Evolutionary conservation across 1,139 yeast genomes (phyloP), one percentile per base, ranked within the genome.

Genomic region (Yarrowia galli): DNA sequence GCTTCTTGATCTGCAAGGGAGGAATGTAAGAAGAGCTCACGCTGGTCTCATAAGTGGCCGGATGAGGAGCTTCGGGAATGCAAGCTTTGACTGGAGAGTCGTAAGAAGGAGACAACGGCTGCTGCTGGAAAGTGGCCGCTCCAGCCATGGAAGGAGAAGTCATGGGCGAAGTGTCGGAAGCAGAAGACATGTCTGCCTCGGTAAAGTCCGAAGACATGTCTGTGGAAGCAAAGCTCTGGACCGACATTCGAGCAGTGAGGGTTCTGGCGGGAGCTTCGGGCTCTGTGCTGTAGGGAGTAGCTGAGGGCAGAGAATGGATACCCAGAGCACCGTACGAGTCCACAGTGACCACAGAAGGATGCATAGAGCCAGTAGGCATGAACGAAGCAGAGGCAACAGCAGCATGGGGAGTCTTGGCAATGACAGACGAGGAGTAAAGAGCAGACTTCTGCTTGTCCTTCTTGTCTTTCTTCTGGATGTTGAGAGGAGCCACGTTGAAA

Each of bases 171-270:
- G 64, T 18, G 46, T 58, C 64, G 7, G 64, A 58, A 1, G 64
- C 64, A 28, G 64, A 58, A 43, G 64, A 58, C 51, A 58, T 28
- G 10, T 58, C 64, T 3, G 20, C 64, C 42, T 58, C 64, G 23
- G 51, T 58, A 7, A 58, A 58, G 51, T 58, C 64, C 4, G 64
- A 58, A 1, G 64, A 58, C 64, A 58, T 58, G 64, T 58, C 64
- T 43, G 64, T 58, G 6, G 64, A 58, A 9, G 51, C 64, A 58
- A 58, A 43, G 51, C 64, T 58, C 51, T 58, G 64, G 40, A 58
- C 40, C 10, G 64, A 58, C 49, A 58, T 42, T 18, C 64, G 18
- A 5, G 64, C 51, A 16, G 51, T 43, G 36, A 58, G 51, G 4
- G 49, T 42, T 25, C 51, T 48, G 8, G 28, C n/a, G 12, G 23